Conservation (phyloP, 106 monocot species). For the Allium sativum region DNA sequence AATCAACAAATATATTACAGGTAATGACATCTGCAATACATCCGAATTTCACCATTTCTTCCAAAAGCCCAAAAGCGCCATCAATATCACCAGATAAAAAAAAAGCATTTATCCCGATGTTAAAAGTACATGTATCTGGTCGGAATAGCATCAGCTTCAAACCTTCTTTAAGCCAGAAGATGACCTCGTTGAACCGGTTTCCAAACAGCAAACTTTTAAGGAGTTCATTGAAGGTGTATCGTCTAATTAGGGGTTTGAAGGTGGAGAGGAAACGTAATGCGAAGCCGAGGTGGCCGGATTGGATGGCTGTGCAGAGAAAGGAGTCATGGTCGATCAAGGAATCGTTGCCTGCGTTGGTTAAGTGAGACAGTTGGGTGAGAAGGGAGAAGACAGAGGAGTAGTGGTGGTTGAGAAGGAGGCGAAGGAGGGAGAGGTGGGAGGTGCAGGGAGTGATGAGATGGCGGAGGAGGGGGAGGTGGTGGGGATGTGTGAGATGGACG, state of each 20-base stretch:
- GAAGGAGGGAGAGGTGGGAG: constrained; percentile 15
- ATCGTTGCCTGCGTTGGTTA: neutral
- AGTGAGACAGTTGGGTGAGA: constrained; percentile 4
- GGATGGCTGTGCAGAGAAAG: constrained; percentile 12
- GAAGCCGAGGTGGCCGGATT: constrained; percentile 2
- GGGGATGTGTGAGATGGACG: constrained; percentile 19
- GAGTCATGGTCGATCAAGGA: constrained; percentile 6
- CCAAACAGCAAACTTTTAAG: constrained; percentile 18
- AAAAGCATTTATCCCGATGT: constrained; percentile 43
- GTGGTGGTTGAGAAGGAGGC: constrained; percentile 4
- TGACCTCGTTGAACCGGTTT: constrained; percentile 21
- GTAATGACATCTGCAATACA: constrained; percentile 52
- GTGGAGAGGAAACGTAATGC: neutral
- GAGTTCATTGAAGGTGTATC: constrained; percentile 31
- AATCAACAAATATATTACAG: constrained; percentile 41
- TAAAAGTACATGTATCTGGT: constrained; percentile 60
- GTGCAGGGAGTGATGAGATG: constrained; percentile 7
- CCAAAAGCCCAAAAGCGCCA: constrained; percentile 40
- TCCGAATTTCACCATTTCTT: constrained; percentile 36
- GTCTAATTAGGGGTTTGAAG: constrained; percentile 11
- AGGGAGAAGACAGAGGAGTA: constrained; percentile 15
- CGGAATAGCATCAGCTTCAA: constrained; percentile 12
- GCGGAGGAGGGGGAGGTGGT: constrained; percentile 4
- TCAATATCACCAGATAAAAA: constrained; percentile 38
- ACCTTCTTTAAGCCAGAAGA: constrained; percentile 25